phyloP scores from a whole-genome alignment of 1,284 basidiomycete species.

The Heterobasidion annosum region DNA sequence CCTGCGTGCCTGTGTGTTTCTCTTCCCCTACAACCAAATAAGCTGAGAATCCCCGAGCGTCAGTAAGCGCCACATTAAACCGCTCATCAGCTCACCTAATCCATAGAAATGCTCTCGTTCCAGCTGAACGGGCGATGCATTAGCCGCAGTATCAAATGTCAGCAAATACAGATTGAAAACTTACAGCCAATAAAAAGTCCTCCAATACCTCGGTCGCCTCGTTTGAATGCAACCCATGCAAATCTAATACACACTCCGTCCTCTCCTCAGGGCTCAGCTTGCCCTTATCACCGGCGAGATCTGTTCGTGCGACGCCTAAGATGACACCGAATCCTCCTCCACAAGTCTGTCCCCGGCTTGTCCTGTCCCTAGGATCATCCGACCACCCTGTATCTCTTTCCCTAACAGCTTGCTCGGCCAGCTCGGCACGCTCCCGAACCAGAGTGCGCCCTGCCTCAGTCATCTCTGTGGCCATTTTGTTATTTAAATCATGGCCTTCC shows the following conservation, averaged over 20 bases:
- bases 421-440: conserved; percentile 70
- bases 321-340: conserved; percentile 80
- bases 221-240: conserved; percentile 83
- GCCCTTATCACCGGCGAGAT: conserved; percentile 38
- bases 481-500: conserved; percentile 90
- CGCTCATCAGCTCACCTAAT: conserved; percentile 42
- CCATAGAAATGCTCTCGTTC: conserved; percentile 84
- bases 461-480: conserved; percentile 82
- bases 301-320: conserved; percentile 70
- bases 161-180: conserved; percentile 20
- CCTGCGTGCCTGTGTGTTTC: conserved; percentile 89
- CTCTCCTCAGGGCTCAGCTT: conserved; percentile 71
- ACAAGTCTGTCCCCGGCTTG: conserved; percentile 65
- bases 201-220: conserved; percentile 91
- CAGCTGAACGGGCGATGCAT: conserved; percentile 35
- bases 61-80: conserved; percentile 2
- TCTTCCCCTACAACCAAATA: conserved; percentile 92
- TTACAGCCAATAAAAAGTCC: conserved; percentile 79
- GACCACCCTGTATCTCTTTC: conserved; percentile 66
- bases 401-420: conserved; percentile 71
- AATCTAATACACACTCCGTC: conserved; percentile 72
- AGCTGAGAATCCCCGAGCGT: conserved; percentile 30
- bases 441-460: conserved; percentile 70
- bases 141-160: background rate
- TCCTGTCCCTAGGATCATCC: conserved; percentile 77